A percentile compares a stretch with the other conserved stretches of the same genome.
phyloP scores from a whole-genome alignment of 305 asterid genomes.

The Salvia sclarea region DNA sequence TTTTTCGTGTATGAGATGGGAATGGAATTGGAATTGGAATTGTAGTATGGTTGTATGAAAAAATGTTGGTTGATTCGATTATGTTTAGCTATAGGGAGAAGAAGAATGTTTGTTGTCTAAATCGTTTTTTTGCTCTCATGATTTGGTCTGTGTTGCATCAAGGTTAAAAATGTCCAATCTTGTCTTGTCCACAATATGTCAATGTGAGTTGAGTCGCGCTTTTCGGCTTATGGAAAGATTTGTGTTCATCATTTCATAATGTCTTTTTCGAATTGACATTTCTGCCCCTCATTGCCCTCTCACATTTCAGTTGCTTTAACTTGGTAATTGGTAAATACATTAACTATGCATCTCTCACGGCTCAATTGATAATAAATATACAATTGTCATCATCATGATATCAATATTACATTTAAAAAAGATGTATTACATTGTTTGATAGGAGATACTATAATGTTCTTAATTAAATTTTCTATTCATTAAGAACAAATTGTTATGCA shows the following conservation, averaged over 20 bases:
- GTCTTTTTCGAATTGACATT: background rate
- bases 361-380: too few relatives aligned
- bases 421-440: too few relatives aligned
- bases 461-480: too few relatives aligned
- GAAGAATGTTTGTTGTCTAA: background rate
- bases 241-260: background rate
- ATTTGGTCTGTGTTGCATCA: slow-evolving; percentile 3
- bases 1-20: background rate
- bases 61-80: background rate
- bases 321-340: too few relatives aligned
- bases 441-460: too few relatives aligned
- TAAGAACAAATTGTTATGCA: too few relatives aligned
- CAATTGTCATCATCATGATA: too few relatives aligned
- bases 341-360: too few relatives aligned
- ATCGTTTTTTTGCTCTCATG: slow-evolving; percentile 23
- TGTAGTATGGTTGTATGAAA: background rate
- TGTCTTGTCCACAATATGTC: slow-evolving; percentile 12
- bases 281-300: background rate
- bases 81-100: slow-evolving; percentile 28
- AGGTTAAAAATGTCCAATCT: slow-evolving; percentile 19
- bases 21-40: too few relatives aligned
- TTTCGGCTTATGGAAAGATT: slow-evolving; percentile 26
- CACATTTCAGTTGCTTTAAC: too few relatives aligned
- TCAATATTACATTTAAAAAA: too few relatives aligned
- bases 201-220: slow-evolving; percentile 14